Base-by-base conservation (phyloP, 352 stramenopile species). In the Pythium volutum region DNA sequence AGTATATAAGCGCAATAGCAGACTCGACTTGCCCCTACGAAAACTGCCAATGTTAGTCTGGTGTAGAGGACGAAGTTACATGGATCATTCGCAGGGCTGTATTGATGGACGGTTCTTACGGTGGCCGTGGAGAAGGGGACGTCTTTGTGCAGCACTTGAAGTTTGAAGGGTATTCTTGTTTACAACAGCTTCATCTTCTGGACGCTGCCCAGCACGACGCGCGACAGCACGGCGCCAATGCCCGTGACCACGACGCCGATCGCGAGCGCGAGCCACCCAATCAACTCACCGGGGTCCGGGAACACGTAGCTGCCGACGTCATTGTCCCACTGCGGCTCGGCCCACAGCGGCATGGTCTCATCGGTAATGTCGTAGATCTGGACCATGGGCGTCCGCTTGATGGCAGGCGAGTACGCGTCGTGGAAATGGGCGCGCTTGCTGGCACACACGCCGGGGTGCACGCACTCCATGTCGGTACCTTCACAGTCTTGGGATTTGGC, bases 141-240 rank as follows among this genome's bases (percentile, higher is more conserved):
- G 31, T 11, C 31, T 11, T 6, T 36, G 10, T 36, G 31, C 14
- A 36, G 31, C 31, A 20, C 15, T 18, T n/a, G 29, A 42, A 9
- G n/a, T n/a, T 42, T 29, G 6, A 48, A 18, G 3, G 29, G 18
- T 22, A 48, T 4, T 36, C 12, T 20, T 36, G 18, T 58, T 49
- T 90, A 94, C 59, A 94, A 70, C 5, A 94, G 76, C 62, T 94
- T 94, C 70, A 89, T 80, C 69, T 94, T 94, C 51, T 90, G 75
- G 29, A 94, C 81, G 51, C 79, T 76, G 6, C 63, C 48, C 22
- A 94, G 64, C 34, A 92, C 65, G 63, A 81, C 64, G n/a, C 71
- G 70, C 20, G 84, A 71, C 11, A 77, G 36, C 14, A 77, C 55
- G 6, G 75, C 57, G 36, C 77, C 75, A 53, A 80, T 54, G 25